phyloP scores from a whole-genome alignment of 2,329 filamentous ascomycete species.

The Chrysosporium queenslandicum region DNA sequence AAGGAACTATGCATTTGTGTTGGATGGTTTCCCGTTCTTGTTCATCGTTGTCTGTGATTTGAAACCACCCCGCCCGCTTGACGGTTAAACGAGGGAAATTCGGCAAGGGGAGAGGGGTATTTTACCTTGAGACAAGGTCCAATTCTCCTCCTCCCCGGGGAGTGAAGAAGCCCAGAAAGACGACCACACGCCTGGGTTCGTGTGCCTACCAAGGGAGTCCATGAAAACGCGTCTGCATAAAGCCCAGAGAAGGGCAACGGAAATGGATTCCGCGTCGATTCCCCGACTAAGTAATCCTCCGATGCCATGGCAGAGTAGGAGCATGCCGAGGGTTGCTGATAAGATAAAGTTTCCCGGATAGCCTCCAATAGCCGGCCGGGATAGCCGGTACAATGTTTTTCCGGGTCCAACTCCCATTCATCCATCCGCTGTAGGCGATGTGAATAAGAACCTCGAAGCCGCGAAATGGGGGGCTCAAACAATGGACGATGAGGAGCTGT shows the following conservation, averaged over 20 bases:
- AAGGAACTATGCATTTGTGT: background rate
- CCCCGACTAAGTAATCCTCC: background rate
- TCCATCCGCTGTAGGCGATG: background rate
- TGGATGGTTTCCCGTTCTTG: background rate
- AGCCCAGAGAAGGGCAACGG: background rate
- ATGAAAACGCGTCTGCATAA: too few relatives aligned
- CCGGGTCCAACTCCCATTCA: background rate
- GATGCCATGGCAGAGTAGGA: background rate
- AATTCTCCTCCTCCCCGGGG: background rate
- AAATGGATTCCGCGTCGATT: background rate
- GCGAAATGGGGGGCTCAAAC: too few relatives aligned
- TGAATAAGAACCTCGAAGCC: too few relatives aligned
- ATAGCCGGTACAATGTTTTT: background rate
- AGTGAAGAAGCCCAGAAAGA: background rate
- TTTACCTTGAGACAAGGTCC: background rate
- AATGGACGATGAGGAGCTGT: background rate
- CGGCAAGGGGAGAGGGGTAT: background rate
- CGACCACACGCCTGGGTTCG: background rate
- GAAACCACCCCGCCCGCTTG: background rate
- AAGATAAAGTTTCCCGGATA: background rate
- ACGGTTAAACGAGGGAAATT: slow-evolving; percentile 5
- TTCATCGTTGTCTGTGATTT: background rate
- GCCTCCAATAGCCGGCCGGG: background rate
- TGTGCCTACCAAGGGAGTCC: background rate
- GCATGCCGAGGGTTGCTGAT: background rate